A percentile compares a stretch with the other conserved stretches of the same genome.
phyloP scores from a whole-genome alignment of 495 filamentous ascomycete genomes.

The Penicillium egyptiacum region DNA sequence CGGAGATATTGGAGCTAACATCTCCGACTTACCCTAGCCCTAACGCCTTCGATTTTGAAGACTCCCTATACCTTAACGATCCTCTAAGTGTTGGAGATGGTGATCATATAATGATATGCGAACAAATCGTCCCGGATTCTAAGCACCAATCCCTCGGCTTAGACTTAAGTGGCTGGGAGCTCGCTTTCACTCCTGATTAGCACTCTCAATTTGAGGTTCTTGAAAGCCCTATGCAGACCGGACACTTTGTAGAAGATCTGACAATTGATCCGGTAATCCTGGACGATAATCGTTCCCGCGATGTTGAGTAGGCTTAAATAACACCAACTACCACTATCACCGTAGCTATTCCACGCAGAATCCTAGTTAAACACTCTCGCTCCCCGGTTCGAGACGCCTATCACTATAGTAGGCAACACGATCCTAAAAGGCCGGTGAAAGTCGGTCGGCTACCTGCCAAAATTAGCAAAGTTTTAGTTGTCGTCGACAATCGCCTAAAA shows the following conservation, averaged over 20 bases:
- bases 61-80: conserved; percentile 1
- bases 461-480: conserved; percentile 8
- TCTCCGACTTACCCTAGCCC: conserved; percentile 7
- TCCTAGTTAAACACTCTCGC: not conserved
- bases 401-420: not conserved
- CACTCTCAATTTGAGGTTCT: conserved; percentile 4
- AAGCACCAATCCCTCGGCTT: conserved; percentile 3
- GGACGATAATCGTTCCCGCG: conserved; percentile 4
- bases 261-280: conserved; percentile 4
- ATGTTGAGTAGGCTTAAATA: not conserved
- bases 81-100: conserved; percentile 1
- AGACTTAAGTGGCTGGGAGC: not conserved
- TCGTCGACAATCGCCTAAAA: conserved; percentile 9
- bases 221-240: conserved; percentile 1
- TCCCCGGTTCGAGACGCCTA: conserved; percentile 1
- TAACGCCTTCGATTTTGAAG: conserved; percentile 5
- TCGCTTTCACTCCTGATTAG: not conserved
- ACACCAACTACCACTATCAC: conserved; percentile 1
- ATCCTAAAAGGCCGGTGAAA: conserved; percentile 4
- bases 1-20: conserved; percentile 2
- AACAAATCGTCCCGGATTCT: conserved; percentile 4
- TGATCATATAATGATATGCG: not conserved
- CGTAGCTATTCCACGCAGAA: conserved; percentile 1
- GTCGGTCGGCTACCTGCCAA: not conserved
- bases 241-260: not conserved